Conservation (phyloP, 768 basidiomycete species). For the Pleurotus tuber-regium region DNA sequence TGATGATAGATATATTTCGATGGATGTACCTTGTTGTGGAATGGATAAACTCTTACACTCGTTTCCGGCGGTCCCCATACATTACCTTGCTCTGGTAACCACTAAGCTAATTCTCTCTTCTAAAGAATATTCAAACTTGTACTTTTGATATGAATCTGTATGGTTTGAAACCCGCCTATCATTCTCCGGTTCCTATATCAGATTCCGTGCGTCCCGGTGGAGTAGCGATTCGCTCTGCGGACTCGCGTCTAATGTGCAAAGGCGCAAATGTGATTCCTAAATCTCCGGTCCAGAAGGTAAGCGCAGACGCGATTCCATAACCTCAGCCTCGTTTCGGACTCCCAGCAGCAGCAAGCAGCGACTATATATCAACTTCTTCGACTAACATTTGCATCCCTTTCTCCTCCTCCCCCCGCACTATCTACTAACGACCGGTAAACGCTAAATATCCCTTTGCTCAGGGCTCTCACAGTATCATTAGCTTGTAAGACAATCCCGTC, state of each 20-base stretch:
- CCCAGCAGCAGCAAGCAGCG: too few relatives aligned
- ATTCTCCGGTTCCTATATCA: neutral
- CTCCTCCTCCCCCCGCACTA: neutral
- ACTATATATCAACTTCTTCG: too few relatives aligned
- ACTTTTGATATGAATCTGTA: too few relatives aligned
- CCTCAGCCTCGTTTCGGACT: too few relatives aligned
- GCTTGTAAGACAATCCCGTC: neutral
- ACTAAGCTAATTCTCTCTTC: too few relatives aligned
- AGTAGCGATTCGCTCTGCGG: neutral
- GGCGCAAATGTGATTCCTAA: neutral
- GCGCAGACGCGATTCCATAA: neutral
- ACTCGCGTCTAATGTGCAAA: too few relatives aligned
- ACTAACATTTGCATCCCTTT: neutral
- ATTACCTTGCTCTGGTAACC: too few relatives aligned
- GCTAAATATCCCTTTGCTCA: neutral
- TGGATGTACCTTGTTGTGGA: neutral
- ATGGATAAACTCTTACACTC: slow-evolving; percentile 6
- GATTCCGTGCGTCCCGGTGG: too few relatives aligned
- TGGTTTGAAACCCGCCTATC: too few relatives aligned
- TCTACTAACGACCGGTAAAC: neutral
- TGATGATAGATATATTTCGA: neutral
- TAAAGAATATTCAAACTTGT: too few relatives aligned
- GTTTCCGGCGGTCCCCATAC: neutral
- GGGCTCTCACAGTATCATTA: neutral
- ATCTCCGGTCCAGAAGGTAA: neutral